Evolutionary conservation across 2,329 filamentous ascomycete species (phyloP), one percentile per base, ranked within the genome.

Genomic region (Beauveria brongniartii): DNA sequence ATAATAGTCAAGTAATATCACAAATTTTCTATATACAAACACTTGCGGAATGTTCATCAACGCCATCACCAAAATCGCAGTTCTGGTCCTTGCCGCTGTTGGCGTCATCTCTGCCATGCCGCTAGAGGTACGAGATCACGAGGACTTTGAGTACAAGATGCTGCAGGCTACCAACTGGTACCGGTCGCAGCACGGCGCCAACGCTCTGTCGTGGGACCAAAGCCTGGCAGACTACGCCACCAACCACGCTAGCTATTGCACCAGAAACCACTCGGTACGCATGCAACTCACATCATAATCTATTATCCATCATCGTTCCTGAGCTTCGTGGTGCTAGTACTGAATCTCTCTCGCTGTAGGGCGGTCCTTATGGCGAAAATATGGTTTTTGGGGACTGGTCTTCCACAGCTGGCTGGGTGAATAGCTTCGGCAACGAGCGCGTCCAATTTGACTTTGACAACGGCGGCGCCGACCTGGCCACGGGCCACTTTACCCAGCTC

Each of bases 151-250:
- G 10, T 14, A 22, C 8, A 58, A 62, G 16, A 59, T 64, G 50
- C 67, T 92, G 41, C 79, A 84, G 68, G 83, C 88, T 70, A 91
- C 96, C 84, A 96, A 96, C 76, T 69, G 86, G 56, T 90, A 92
- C 76, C 91, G 92, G 64, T 75, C 80, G 69, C 92, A 92, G 77
- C 90, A 96, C 80, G 86, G 86, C 14, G 84, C 85, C 48, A 70
- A 74, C 18, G 80, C 78, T 43, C 68, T 95, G 48, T 71, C 69
- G 50, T 96, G 89, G 87, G 80, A 85, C 67, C 69, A 76, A 6
- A 73, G 75, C 47, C 81, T 89, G 60, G 86, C 83, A 62, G 70
- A 70, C 62, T 88, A 81, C 63, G 90, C 91, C 47, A 66, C 77
- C 50, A 72, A 75, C 56, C 82, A 87, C 61, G 90, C 89, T 59